Evolutionary conservation across 495 filamentous ascomycete species (phyloP), one percentile per base, ranked within the genome.

Genomic region (Talaromyces nanjingensis): DNA sequence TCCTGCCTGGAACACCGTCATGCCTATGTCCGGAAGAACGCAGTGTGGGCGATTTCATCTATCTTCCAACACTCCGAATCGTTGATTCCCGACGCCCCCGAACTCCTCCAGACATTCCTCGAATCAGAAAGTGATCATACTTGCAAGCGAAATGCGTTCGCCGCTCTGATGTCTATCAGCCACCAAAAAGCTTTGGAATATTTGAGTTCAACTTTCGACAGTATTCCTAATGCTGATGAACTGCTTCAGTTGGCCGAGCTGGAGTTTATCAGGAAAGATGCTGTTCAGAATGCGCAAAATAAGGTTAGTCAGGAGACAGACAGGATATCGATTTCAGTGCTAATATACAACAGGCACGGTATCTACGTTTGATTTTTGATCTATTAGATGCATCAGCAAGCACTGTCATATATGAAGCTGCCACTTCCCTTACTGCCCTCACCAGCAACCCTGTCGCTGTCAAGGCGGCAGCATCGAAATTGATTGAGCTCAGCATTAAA

Each of bases 81-180:
- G 62, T 81, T 99, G 42, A 96, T 99, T 65, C 96, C 96, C 52
- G 96, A 99, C 74, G 96, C 93, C 8, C 89, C 96, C 34, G 96
- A 99, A 66, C 84, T 98, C 52, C 87, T 99, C 62, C 86, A 91
- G 63, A 87, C 84, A 0, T 98, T 98, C 83, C 84, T 99, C 54
- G 91, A 93, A 64, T 83, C 84, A 47, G 96, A 99, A 77, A 97
- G 84, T 66, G 96, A 99, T 73, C 83, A 89, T 63, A 98, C 96
- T 16, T 98, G 93, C 87, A 98, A 97, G 83, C 85, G 96, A 68
- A 99, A 99, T 76, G 96, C 93, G 25, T 99, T 98, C 67, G 91
- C 91, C 52, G 93, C 96, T 7, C 82, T 99, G 39, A 84, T 87
- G 69, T 88, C 87, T 66, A 96, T 98, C 72, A 96, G 88, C 75